Conservation (phyloP, 2,329 filamentous ascomycete species). For the Aspergillus brunneoviolaceus region DNA sequence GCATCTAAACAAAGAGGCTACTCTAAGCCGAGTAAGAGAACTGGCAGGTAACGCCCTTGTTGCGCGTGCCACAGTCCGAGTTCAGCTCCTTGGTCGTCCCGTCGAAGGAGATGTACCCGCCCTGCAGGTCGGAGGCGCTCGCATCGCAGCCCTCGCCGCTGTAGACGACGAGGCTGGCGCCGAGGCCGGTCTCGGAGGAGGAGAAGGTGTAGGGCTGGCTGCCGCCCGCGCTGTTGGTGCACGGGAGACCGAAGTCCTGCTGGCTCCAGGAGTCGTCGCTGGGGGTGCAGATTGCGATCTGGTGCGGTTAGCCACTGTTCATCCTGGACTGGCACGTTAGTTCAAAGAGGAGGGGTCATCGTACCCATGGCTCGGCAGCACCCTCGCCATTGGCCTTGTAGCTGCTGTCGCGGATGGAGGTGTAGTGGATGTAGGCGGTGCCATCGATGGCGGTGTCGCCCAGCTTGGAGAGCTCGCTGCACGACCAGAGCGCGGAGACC, state of each 20-base stretch:
- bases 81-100: not conserved
- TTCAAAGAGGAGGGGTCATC: too few species aligned
- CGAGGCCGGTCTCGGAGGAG: not conserved
- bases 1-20: too few species aligned
- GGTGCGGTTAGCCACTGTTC: too few species aligned
- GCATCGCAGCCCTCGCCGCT: not conserved
- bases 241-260: not conserved
- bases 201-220: not conserved
- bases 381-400: not conserved
- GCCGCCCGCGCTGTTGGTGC: not conserved
- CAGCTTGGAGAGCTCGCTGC: not conserved
- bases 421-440: slow-evolving; percentile 1
- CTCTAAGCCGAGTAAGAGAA: not conserved
- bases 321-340: too few species aligned
- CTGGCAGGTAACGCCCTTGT: not conserved
- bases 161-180: not conserved
- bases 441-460: not conserved
- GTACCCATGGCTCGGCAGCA: too few species aligned
- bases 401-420: not conserved
- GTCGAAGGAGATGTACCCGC: not conserved
- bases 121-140: not conserved
- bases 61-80: not conserved
- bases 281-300: not conserved
- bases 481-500: not conserved
- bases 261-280: not conserved